These are phyloP conservation scores for Leishmania braziliensis DNA, from an alignment of 208 protist species.

Conservation along the genomic window DNA sequence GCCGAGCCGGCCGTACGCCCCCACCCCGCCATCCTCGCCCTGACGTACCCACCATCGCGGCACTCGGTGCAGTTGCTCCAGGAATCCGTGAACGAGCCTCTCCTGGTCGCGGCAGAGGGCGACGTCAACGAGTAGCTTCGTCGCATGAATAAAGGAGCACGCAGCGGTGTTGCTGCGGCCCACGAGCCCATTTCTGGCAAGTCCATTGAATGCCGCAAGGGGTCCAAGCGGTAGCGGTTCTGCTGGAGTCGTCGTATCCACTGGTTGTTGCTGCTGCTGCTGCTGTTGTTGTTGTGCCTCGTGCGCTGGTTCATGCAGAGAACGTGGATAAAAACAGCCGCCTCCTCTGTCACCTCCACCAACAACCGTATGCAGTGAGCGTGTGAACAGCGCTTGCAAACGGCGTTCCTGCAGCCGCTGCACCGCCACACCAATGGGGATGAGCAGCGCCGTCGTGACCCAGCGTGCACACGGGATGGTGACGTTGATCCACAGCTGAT, in stretches of 20 bases:
- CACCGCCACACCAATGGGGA: conserved; percentile 69
- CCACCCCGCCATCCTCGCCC: conserved; percentile 13
- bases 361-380: conserved; percentile 17
- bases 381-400: conserved; percentile 40
- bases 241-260: neutral
- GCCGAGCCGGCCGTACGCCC: conserved; percentile 29
- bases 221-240: neutral
- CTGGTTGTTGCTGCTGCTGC: neutral
- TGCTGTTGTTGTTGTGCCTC: neutral
- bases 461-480: conserved; percentile 77
- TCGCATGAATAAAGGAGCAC: conserved; percentile 42
- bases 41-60: conserved; percentile 72
- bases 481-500: conserved; percentile 66
- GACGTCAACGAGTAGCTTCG: conserved; percentile 76
- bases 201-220: neutral
- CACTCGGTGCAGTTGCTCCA: conserved; percentile 57
- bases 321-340: neutral
- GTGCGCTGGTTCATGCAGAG: neutral
- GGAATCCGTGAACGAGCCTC: conserved; percentile 72
- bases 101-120: conserved; percentile 77
- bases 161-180: neutral
- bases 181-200: neutral
- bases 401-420: conserved; percentile 71
- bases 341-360: neutral
- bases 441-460: conserved; percentile 74